Evolutionary conservation across 1,284 basidiomycete species (phyloP), one percentile per base, ranked within the genome.

Genomic region (Sanghuangporus weigelae): DNA sequence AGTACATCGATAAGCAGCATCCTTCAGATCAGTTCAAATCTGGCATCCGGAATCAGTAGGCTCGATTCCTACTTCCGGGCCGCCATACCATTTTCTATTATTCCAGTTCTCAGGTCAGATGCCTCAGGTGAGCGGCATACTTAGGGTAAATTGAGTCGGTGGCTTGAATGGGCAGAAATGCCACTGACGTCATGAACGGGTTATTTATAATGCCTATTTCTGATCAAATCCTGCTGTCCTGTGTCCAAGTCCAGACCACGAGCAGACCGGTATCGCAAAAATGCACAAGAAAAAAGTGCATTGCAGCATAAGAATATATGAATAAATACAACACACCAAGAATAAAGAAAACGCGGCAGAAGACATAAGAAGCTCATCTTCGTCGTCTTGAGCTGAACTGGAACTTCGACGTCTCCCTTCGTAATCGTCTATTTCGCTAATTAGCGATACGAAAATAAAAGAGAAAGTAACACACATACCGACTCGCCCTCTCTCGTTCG

Each of bases 401-500:
- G 71, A 89, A 89, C 69, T 90, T 90, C 40, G 85, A 88, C 21
- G 88, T 90, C 73, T 90, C 88, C 74, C 88, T 79, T 60, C 89
- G 81, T 68, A 90, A 71, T 5, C 88, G 86, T 67, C 88, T 89
- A 68, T 8, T 19, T 44, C n/a, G 16, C 1, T 1, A 8, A 23
- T 42, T 11, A 57, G 11, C 7, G 8, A 42, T 26, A 19, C n/a
- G 35, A 19, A 57, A 7, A 12, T 48, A 5, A 57, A 3, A 57
- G 39, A 36, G 40, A 57, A 57, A 59, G n/a, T 44, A 31, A 72
- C 71, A 40, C 40, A 78, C 81, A 69, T 73, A 80, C 79, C 85
- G 76, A 65, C 86, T 90, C 2, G 92, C 92, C 65, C 93, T 78
- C 75, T 94, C 92, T 69, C 86, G 82, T 75, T 94, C 92, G 59